phyloP scores from a whole-genome alignment of 768 basidiomycete species.

The Holtermanniella nyarrowii region DNA sequence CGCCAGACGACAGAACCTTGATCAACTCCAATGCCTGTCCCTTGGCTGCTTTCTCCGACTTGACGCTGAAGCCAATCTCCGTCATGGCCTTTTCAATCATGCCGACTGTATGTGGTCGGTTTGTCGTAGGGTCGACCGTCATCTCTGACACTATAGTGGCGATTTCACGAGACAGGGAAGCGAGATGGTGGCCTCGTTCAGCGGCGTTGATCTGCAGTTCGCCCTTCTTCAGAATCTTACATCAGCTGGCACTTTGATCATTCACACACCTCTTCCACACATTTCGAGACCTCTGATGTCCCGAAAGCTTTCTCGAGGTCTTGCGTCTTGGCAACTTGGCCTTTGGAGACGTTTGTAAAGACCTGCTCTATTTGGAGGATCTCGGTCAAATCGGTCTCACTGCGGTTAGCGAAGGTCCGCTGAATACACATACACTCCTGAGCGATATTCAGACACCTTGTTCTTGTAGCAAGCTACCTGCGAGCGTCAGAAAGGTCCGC shows the following conservation, averaged over 20 bases:
- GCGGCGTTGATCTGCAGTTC: constrained; percentile 96
- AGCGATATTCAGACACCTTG: constrained; percentile 94
- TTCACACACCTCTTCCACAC: constrained; percentile 64
- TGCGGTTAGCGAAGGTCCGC: not conserved
- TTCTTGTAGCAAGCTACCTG: constrained; percentile 99
- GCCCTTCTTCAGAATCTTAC: constrained; percentile 83
- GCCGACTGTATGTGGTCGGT: constrained; percentile 79
- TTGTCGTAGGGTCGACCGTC: constrained; percentile 84
- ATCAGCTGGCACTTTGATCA: not conserved
- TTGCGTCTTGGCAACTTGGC: constrained; percentile 75
- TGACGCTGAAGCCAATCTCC: constrained; percentile 86
- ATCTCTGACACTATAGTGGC: constrained; percentile 90
- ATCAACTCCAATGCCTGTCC: constrained; percentile 51
- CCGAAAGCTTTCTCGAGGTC: constrained; percentile 90
- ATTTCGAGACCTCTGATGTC: constrained; percentile 57
- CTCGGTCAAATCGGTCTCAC: constrained; percentile 87
- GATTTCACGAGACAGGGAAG: constrained; percentile 73
- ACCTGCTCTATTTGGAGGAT: constrained; percentile 94
- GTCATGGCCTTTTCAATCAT: constrained; percentile 98
- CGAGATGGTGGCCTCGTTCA: constrained; percentile 82
- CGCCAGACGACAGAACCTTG: constrained; percentile 16
- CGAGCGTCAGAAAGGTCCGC: not conserved
- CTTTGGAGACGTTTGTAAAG: constrained; percentile 92
- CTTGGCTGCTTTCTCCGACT: constrained; percentile 80
- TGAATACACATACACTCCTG: constrained; percentile 60